Evolutionary conservation across 768 basidiomycete genomes (phyloP).

Genomic region (Suillus spraguei): DNA sequence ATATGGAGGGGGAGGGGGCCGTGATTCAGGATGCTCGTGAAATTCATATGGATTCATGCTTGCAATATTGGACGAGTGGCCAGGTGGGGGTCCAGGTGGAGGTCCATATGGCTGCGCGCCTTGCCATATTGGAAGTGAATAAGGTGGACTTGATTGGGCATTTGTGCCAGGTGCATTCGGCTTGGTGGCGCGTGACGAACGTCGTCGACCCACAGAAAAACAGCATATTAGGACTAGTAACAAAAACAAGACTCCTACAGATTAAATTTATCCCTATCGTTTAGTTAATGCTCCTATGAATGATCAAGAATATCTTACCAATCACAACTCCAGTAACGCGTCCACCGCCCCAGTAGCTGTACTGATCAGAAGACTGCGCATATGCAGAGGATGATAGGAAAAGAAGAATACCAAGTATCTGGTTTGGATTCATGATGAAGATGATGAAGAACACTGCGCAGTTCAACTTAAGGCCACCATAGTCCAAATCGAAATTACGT

Average conservation of each 20-base stretch:
- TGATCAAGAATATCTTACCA: conserved; percentile 17
- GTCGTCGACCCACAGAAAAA: conserved; percentile 13
- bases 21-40: neutral
- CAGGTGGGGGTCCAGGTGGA: conserved; percentile 5
- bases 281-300: neutral
- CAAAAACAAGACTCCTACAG: conserved; percentile 16
- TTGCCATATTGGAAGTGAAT: conserved; percentile 16
- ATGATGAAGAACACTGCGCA: neutral
- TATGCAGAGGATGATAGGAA: conserved; percentile 9
- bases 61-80: neutral
- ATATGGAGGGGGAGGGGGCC: conserved; percentile 13
- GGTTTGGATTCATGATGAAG: conserved; percentile 5
- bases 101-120: conserved; percentile 11
- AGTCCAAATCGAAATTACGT: neutral
- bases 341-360: conserved; percentile 12
- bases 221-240: conserved; percentile 16
- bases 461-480: neutral
- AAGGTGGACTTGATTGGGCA: neutral
- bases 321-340: conserved; percentile 29
- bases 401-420: conserved; percentile 8
- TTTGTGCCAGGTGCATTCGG: neutral
- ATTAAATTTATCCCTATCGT: neutral
- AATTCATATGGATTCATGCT: neutral
- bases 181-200: conserved; percentile 2
- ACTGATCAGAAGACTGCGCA: conserved; percentile 17